These are phyloP conservation scores for Simplicillium aogashimaense DNA, from an alignment of 2,329 filamentous ascomycete species.

Conservation along the genomic window DNA sequence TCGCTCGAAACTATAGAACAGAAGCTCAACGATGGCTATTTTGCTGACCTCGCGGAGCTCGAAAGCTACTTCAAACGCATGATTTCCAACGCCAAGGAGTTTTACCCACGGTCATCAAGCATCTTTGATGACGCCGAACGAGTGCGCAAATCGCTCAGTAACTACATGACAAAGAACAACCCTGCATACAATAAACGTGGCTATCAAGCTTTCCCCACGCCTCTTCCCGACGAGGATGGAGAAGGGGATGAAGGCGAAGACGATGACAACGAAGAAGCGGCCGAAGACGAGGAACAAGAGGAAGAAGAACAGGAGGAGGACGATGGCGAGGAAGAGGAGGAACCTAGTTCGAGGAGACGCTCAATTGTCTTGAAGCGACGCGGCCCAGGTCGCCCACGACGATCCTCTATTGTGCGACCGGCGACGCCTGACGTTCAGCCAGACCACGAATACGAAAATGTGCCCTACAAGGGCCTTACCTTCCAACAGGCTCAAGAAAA, in stretches of 20 bases:
- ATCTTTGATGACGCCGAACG: slow-evolving; percentile 79
- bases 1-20: slow-evolving; percentile 68
- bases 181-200: slow-evolving; percentile 63
- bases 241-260: slow-evolving; percentile 14
- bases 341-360: slow-evolving; percentile 7
- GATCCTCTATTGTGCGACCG: slow-evolving; percentile 26
- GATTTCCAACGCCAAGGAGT: slow-evolving; percentile 79
- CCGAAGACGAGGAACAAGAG: slow-evolving; percentile 13
- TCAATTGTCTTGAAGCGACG: neutral
- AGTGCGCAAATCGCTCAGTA: slow-evolving; percentile 75
- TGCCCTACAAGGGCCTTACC: slow-evolving; percentile 58
- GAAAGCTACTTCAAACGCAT: slow-evolving; percentile 84
- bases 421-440: slow-evolving; percentile 28
- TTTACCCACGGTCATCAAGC: slow-evolving; percentile 62
- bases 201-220: slow-evolving; percentile 65
- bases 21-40: slow-evolving; percentile 60
- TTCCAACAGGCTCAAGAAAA: slow-evolving; percentile 85
- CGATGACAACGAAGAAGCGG: slow-evolving; percentile 17
- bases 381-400: slow-evolving; percentile 11
- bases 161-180: slow-evolving; percentile 80
- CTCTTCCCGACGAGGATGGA: slow-evolving; percentile 48
- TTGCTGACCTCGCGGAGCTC: slow-evolving; percentile 60
- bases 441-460: slow-evolving; percentile 43
- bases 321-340: slow-evolving; percentile 17
- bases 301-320: slow-evolving; percentile 16